Evolutionary conservation across 2,329 filamentous ascomycete species (phyloP).

Genomic region (Arthrinium puccinioides): DNA sequence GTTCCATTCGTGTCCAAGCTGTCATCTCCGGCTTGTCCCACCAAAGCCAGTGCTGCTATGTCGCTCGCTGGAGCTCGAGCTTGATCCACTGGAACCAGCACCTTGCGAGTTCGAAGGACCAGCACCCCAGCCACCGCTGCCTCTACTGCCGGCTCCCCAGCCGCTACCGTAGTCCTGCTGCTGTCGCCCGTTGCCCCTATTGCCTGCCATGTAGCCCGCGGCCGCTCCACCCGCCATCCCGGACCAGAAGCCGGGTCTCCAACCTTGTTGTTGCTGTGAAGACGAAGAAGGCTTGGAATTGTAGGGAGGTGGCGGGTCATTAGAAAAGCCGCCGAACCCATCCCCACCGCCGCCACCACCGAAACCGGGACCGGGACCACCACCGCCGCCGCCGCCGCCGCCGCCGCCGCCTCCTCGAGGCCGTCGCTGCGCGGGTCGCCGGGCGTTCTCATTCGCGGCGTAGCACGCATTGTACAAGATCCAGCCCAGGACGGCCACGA

Average conservation of each 20-base stretch:
- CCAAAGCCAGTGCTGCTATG: conserved; percentile 69
- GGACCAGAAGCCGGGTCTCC: conserved; percentile 70
- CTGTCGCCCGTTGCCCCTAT: conserved; percentile 31
- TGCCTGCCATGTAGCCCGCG: conserved; percentile 58
- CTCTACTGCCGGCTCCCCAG: conserved; percentile 24
- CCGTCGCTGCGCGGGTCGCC: conserved; percentile 7
- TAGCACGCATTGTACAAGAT: conserved; percentile 52
- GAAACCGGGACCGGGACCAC: conserved; percentile 33
- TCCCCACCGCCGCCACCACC: conserved; percentile 30
- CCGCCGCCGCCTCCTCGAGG: conserved; percentile 26
- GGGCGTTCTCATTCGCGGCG: conserved; percentile 7
- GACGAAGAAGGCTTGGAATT: conserved; percentile 29
- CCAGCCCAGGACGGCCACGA: conserved; percentile 51
- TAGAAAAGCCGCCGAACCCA: conserved; percentile 20
- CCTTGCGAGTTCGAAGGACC: conserved; percentile 27
- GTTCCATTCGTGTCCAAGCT: too few species aligned
- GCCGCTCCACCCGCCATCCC: conserved; percentile 62
- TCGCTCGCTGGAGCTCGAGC: conserved; percentile 35
- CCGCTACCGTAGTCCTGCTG: conserved; percentile 19
- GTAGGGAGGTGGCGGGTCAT: conserved; percentile 49
- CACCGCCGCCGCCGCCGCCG: conserved; percentile 30
- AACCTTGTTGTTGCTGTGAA: conserved; percentile 34
- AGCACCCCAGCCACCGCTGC: conserved; percentile 18
- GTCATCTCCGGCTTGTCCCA: conserved; percentile 53
- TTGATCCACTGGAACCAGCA: conserved; percentile 23